A percentile compares a stretch with the other conserved stretches of the same genome.
phyloP scores from a whole-genome alignment of 164 flowering plant species.

The Malania oleifera region DNA sequence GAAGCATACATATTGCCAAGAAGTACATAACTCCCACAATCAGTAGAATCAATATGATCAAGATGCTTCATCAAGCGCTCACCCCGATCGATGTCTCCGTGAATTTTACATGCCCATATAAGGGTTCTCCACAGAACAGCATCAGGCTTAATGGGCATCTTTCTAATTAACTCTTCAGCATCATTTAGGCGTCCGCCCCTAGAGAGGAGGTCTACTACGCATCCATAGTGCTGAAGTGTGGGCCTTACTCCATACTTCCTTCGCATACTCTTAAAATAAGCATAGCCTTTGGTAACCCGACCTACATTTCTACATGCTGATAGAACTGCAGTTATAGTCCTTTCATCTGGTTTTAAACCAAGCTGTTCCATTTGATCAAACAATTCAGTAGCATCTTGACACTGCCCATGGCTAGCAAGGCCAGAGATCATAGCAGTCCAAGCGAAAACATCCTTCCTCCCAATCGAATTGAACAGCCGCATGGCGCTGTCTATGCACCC shows the following conservation, averaged over 20 bases:
- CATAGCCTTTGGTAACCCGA: slow-evolving; percentile 25
- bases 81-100: slow-evolving; percentile 29
- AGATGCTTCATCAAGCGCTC: slow-evolving; percentile 28
- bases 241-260: slow-evolving; percentile 30
- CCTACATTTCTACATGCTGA: slow-evolving; percentile 50
- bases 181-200: slow-evolving; percentile 37
- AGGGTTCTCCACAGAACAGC: slow-evolving; percentile 38
- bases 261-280: slow-evolving; percentile 27
- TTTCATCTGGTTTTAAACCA: slow-evolving; percentile 30
- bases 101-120: slow-evolving; percentile 39
- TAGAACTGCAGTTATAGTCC: slow-evolving; percentile 42
- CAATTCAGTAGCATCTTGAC: slow-evolving; percentile 29
- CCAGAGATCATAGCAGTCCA: slow-evolving; percentile 55
- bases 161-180: slow-evolving; percentile 39
- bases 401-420: slow-evolving; percentile 38
- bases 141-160: slow-evolving; percentile 40
- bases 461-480: slow-evolving; percentile 24
- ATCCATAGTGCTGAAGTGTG: slow-evolving; percentile 46
- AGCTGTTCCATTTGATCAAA: slow-evolving; percentile 27
- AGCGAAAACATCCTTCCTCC: slow-evolving; percentile 25
- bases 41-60: slow-evolving; percentile 21
- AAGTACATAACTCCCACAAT: slow-evolving; percentile 37
- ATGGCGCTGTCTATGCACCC: slow-evolving; percentile 37
- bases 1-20: slow-evolving; percentile 41
- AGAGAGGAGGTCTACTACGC: slow-evolving; percentile 44